phyloP scores from a whole-genome alignment of 345 rosid genomes.

The thale cress (Arabidopsis thaliana) region DNA sequence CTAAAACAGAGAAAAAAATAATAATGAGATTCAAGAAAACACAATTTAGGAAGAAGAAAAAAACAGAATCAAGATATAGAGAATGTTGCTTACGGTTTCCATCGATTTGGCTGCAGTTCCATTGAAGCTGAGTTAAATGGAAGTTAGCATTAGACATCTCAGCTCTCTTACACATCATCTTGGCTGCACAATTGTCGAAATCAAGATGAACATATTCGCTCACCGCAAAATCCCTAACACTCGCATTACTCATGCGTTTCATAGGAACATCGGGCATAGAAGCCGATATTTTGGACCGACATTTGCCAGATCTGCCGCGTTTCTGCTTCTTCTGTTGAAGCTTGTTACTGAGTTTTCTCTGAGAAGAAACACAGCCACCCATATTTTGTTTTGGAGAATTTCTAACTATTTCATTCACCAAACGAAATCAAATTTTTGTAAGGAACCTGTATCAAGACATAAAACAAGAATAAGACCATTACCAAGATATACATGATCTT shows the following conservation, averaged over 20 bases:
- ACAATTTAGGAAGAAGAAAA: background rate
- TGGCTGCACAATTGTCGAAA: constrained; percentile 60
- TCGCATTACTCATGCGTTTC: constrained; percentile 52
- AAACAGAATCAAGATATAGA: constrained; percentile 19
- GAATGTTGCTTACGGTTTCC: constrained; percentile 52
- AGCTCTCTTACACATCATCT: constrained; percentile 59
- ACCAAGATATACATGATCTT: constrained; percentile 8
- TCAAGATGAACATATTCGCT: constrained; percentile 64
- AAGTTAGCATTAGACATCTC: constrained; percentile 62
- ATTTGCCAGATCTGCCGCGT: constrained; percentile 43
- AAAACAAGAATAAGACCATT: constrained; percentile 4
- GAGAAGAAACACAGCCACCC: constrained; percentile 82
- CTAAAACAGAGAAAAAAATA: constrained; percentile 37
- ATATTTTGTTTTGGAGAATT: constrained; percentile 35
- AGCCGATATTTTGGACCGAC: constrained; percentile 55
- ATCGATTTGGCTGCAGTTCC: constrained; percentile 76
- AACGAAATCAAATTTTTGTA: background rate
- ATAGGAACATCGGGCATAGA: constrained; percentile 52
- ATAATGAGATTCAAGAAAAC: constrained; percentile 14
- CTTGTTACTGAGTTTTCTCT: constrained; percentile 32
- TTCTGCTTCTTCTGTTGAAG: constrained; percentile 40
- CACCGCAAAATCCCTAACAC: constrained; percentile 56
- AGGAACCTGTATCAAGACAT: constrained; percentile 20
- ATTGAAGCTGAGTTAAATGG: constrained; percentile 74
- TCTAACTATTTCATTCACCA: constrained; percentile 32